Percentiles rank a stretch among this genome's conserved stretches.
Conservation (phyloP, 306 rosid genomes). For the Ceratonia siliqua region DNA sequence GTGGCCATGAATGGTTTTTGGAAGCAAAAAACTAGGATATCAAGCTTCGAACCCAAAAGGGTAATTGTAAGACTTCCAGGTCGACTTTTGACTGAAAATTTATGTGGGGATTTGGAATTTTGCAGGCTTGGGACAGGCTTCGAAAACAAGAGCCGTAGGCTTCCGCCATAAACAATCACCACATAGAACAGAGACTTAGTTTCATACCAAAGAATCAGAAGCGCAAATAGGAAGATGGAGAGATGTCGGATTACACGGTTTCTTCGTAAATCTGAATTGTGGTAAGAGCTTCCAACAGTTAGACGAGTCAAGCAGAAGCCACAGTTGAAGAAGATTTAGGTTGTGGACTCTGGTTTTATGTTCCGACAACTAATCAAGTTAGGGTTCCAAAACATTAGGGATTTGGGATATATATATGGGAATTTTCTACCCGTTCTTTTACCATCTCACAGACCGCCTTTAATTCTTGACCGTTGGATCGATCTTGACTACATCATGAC, state of each 20-base stretch:
- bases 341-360: neutral
- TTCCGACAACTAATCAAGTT: neutral
- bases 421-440: no score
- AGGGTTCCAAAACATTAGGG: constrained; percentile 38
- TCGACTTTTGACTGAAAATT: neutral
- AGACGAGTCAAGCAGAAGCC: constrained; percentile 5
- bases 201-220: neutral
- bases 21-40: neutral
- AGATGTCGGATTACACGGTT: neutral
- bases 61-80: neutral
- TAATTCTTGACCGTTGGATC: no score
- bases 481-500: no score
- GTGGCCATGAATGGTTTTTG: constrained; percentile 53
- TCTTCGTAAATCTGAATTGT: neutral
- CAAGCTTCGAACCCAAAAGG: constrained; percentile 17
- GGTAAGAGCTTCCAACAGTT: neutral
- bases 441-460: no score
- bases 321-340: neutral
- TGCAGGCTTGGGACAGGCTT: constrained; percentile 1
- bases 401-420: no score
- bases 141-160: neutral
- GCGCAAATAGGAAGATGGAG: neutral
- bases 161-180: constrained; percentile 28
- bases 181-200: neutral
- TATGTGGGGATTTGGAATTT: neutral